phyloP scores from a whole-genome alignment of 2,329 filamentous ascomycete genomes.

The Helotiales sp. region DNA sequence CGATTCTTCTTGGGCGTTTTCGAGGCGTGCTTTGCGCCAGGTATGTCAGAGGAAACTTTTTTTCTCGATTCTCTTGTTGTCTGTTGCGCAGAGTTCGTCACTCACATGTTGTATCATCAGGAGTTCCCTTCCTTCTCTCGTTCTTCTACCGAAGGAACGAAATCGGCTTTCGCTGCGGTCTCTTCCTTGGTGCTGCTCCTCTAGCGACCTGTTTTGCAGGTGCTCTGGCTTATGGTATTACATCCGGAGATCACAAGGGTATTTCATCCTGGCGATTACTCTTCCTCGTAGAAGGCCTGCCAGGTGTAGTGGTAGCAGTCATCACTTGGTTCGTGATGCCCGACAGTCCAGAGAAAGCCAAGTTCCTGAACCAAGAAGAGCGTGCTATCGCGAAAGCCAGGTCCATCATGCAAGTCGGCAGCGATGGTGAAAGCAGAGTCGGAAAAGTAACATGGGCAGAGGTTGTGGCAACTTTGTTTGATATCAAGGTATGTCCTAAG shows the following conservation, averaged over 20 bases:
- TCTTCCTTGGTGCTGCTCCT: constrained; percentile 70
- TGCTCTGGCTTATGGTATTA: constrained; percentile 71
- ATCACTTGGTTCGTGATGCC: constrained; percentile 60
- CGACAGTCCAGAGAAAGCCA: constrained; percentile 56
- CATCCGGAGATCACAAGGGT: constrained; percentile 60
- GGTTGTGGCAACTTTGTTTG: constrained; percentile 51
- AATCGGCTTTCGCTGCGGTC: constrained; percentile 70
- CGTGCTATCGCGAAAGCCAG: constrained; percentile 58
- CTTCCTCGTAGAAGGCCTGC: constrained; percentile 69
- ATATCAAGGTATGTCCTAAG: constrained; percentile 46
- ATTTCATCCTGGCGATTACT: constrained; percentile 62
- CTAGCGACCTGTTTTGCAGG: constrained; percentile 73
- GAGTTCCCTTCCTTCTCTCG: constrained; percentile 50
- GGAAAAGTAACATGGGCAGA: constrained; percentile 53
- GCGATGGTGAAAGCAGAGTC: constrained; percentile 54
- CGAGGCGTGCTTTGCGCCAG: constrained; percentile 44
- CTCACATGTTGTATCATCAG: constrained; percentile 49
- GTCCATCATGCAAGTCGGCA: constrained; percentile 57
- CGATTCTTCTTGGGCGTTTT: constrained; percentile 48
- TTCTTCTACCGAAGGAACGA: constrained; percentile 60
- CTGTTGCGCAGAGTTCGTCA: constrained; percentile 41
- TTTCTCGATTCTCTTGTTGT: too few relatives aligned
- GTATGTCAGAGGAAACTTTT: constrained; percentile 35
- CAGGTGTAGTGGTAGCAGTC: constrained; percentile 59
- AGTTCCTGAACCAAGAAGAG: constrained; percentile 52